A percentile compares a stretch with the other conserved stretches of the same genome.
Conservation (phyloP, 805 yeast genomes). For the Pichia nakasei region DNA sequence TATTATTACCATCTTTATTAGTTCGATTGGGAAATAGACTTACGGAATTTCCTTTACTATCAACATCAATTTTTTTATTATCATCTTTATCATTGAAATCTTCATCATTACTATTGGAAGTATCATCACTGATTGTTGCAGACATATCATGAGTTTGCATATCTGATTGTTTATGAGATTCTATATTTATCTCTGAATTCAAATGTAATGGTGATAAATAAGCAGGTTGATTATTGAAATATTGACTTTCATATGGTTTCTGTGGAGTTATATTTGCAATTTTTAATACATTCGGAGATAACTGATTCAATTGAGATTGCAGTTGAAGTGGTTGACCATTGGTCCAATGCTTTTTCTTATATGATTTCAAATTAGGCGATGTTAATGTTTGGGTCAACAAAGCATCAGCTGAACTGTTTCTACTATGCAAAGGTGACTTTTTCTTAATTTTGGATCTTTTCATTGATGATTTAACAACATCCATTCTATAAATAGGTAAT, state of each 20-base stretch:
- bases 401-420: not conserved
- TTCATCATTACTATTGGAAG: not conserved
- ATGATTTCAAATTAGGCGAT: not conserved
- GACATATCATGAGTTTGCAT: not conserved
- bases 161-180: not conserved
- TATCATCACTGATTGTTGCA: not conserved
- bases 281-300: constrained; percentile 1
- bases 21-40: not conserved
- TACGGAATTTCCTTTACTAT: not conserved
- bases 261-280: not conserved
- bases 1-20: not conserved
- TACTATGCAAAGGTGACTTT: not conserved
- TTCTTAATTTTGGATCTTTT: not conserved
- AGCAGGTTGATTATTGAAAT: not conserved
- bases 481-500: constrained; percentile 8
- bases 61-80: not conserved
- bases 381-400: not conserved
- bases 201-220: not conserved
- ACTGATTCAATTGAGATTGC: not conserved
- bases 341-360: not conserved
- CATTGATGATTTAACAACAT: not conserved
- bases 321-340: not conserved
- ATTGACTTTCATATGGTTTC: constrained; percentile 1
- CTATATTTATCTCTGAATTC: not conserved
- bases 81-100: not conserved